These are phyloP conservation scores for Starmerella roubikii DNA, from an alignment of 805 yeast species.

Conservation along the genomic window DNA sequence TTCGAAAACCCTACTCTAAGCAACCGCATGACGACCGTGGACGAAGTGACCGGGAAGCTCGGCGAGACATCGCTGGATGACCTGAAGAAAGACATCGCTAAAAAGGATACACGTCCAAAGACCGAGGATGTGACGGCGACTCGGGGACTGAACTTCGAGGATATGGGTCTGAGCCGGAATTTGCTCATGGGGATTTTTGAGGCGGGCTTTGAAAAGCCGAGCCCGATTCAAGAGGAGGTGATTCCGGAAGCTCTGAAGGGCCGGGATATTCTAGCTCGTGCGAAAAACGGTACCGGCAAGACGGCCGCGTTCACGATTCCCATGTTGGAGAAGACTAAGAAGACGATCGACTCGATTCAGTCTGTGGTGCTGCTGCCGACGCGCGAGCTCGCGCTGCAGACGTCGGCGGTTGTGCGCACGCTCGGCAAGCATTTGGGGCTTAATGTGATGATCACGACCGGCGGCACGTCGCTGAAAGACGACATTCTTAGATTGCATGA, in stretches of 20 bases:
- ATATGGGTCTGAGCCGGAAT: slow-evolving; percentile 81
- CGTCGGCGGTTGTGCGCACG: slow-evolving; percentile 93
- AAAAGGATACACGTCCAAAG: slow-evolving; percentile 84
- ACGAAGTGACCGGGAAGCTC: slow-evolving; percentile 8
- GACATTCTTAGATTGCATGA: slow-evolving; percentile 88
- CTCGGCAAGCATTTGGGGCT: slow-evolving; percentile 86
- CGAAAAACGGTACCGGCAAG: slow-evolving; percentile 97
- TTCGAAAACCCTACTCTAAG: too few relatives aligned
- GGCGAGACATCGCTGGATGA: slow-evolving; percentile 18
- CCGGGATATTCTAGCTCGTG: slow-evolving; percentile 91
- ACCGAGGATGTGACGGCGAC: slow-evolving; percentile 91
- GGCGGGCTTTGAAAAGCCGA: slow-evolving; percentile 96
- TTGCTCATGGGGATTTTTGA: slow-evolving; percentile 96
- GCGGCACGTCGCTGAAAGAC: slow-evolving; percentile 89
- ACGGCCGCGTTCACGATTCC: slow-evolving; percentile 97
- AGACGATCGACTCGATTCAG: slow-evolving; percentile 72
- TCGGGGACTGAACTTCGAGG: slow-evolving; percentile 83
- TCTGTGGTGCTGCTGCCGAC: slow-evolving; percentile 92
- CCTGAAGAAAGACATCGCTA: slow-evolving; percentile 74
- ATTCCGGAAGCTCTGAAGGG: slow-evolving; percentile 93
- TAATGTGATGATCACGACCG: slow-evolving; percentile 95
- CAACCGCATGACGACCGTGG: slow-evolving; percentile 8
- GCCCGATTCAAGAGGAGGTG: slow-evolving; percentile 95
- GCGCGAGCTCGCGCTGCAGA: slow-evolving; percentile 93
- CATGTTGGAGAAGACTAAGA: slow-evolving; percentile 74